These are phyloP conservation scores for Earliella scabrosa DNA, from an alignment of 1,284 basidiomycete genomes.

Conservation along the genomic window DNA sequence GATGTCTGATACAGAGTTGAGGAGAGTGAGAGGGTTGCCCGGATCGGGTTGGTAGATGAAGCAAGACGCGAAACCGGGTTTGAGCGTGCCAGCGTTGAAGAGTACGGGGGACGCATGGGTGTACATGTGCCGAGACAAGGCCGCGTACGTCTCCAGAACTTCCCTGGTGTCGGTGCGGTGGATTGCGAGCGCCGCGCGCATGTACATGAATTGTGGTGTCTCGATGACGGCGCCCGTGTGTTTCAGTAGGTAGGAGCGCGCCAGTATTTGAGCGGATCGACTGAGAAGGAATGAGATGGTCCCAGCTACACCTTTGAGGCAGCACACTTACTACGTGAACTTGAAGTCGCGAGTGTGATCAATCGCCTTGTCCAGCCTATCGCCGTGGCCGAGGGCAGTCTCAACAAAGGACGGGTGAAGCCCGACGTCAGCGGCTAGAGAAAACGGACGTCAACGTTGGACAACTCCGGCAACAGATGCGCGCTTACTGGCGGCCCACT, in stretches of 20 bases:
- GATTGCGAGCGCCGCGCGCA: not conserved
- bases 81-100: not conserved
- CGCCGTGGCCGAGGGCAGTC: no score
- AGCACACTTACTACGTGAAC: no score
- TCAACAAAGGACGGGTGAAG: no score
- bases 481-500: not conserved
- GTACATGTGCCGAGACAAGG: not conserved
- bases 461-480: not conserved
- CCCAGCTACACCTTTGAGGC: no score
- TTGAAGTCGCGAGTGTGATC: no score
- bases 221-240: no score
- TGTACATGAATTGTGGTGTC: not conserved
- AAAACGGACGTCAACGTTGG: not conserved
- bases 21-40: not conserved
- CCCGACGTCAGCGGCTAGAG: no score
- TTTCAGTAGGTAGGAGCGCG: not conserved
- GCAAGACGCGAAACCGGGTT: not conserved
- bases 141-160: not conserved
- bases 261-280: not conserved
- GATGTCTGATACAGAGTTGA: not conserved
- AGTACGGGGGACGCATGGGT: not conserved
- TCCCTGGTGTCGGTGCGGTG: not conserved
- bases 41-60: not conserved
- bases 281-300: no score
- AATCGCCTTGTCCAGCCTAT: no score